Base-by-base conservation (phyloP, 108 stramenopile species). In the Conticribra weissflogii region DNA sequence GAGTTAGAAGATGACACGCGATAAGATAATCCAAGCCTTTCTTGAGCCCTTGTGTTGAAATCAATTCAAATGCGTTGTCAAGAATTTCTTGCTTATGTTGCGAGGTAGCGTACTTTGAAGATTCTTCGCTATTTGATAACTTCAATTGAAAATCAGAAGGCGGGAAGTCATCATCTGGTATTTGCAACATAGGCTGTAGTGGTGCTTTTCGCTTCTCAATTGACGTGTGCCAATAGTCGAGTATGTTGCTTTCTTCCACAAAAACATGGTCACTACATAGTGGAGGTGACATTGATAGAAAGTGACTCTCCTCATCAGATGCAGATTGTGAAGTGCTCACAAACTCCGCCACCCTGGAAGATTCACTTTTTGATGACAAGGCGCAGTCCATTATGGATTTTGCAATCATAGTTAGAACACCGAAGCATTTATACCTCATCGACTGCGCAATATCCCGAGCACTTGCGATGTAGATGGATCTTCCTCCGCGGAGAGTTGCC, bases 1-100 rank as follows among this genome's bases (percentile, higher is more conserved):
- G 84, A 25, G 92, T 88, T 33, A 99, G 78, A 52, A 97, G 89
- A 68, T 89, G 84, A 60, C 82, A 86, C 12, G 95, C 94, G 64
- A 98, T 86, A 36, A 99, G 72, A 68, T 96, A 97, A 21, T 97
- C 96, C 15, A 99, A 74, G 2, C 89, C 96, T 78, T 97, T 98
- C 60, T 93, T 92, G 21, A 98, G 72, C 16, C 91, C 82, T 81
- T 96, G 96, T 31, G 82, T 83, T 9, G 72, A 57, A 29, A 90
- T 86, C 53, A 98, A 83, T 8, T 88, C 83, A 57, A 96, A 78
- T 1, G 97, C 97, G 24, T 81, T 58, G 14, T 72, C 53, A 16
- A 84, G 71, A 23, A 71, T 72, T 76, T 87, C 82, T 61, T 81
- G 58, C 53, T 72, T 63, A 32, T 63, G 69, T 33, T 70, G 57